Base-by-base conservation (phyloP, 495 filamentous ascomycete species). In the Hamigera avellanea region DNA sequence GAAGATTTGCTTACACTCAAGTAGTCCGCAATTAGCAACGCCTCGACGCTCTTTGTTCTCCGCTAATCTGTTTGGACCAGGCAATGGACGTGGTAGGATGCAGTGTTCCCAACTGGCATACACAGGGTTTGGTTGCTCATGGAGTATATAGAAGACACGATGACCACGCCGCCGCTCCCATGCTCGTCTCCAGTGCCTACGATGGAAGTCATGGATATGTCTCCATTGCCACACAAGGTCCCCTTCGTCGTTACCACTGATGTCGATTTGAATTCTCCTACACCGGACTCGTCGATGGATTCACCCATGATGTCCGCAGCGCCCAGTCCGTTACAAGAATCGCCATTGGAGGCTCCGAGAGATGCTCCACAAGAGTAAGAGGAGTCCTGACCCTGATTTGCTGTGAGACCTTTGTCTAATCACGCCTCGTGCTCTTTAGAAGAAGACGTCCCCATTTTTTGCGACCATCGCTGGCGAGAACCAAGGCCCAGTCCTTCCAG, bases 21-120 rank as follows among this genome's bases (percentile, higher is more conserved):
- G 42, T 62, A 98, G 91, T 60, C 91, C 91, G 5, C 80, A 87
- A 59, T 70, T 93, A 42, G 83, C 84, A 3, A 98, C 91, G 3
- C 91, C 91, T 15, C 81, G 91, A 26, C 78, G 91, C 40, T 86
- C 89, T 50, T 77, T 98, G 50, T 98, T 98, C 69, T 85, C 86
- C 23, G 73, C 83, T 21, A 75, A 78, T 38, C 66, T 86, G 37
- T 77, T 88, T 50, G 70, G 73, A 19, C 67, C 72, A 39, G 59
- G 76, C 37, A 78, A 76, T 56, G 68, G 70, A 50, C 69, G 74
- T 63, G 86, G 86, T 93, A 79, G 67, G 81, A 43, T 33, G 40
- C 47, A 13, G 36, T 32, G 33, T 35, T 42, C 35, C 45, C 19
- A 16, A 6, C 10, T 29, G 36, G 27, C 9, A 8, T 41, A 27